A percentile compares a stretch with the other conserved stretches of the same genome.
phyloP scores from a whole-genome alignment of 208 protist species.

The Balamuthia mandrillaris region DNA sequence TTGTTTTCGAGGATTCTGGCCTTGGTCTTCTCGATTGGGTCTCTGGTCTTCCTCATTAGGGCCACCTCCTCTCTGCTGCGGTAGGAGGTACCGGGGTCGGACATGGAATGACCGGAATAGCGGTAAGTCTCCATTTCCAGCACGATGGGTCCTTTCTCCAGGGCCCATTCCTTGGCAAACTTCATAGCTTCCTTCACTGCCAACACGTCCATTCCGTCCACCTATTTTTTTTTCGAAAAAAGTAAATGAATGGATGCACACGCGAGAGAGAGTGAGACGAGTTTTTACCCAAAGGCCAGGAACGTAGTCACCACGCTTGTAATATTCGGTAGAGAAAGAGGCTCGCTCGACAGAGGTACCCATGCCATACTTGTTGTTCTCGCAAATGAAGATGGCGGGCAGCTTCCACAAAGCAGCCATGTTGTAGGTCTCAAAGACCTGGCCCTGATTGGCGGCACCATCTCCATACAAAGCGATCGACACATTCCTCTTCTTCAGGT shows the following conservation, averaged over 20 bases:
- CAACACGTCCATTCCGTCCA: conserved; percentile 96
- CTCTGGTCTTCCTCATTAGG: conserved; percentile 80
- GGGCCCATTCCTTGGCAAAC: conserved; percentile 57
- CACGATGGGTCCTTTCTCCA: conserved; percentile 80
- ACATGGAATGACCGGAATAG: conserved; percentile 92
- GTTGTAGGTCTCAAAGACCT: conserved; percentile 96
- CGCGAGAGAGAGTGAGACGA: background rate
- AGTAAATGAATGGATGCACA: background rate
- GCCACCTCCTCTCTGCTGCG: conserved; percentile 91
- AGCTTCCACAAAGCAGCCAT: conserved; percentile 95
- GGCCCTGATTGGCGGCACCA: conserved; percentile 95
- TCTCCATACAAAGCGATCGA: conserved; percentile 92
- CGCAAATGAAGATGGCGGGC: conserved; percentile 90
- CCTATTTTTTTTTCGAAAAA: conserved; percentile 50
- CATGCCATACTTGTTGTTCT: conserved; percentile 98
- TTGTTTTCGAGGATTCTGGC: conserved; percentile 77
- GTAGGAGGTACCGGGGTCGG: conserved; percentile 94
- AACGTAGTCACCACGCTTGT: conserved; percentile 93
- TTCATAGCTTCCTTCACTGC: conserved; percentile 86
- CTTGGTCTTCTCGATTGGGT: conserved; percentile 85
- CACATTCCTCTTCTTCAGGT: conserved; percentile 72
- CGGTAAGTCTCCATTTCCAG: conserved; percentile 92
- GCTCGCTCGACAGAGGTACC: conserved; percentile 88
- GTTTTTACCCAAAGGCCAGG: conserved; percentile 83
- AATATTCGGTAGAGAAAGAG: conserved; percentile 87